Base-by-base conservation (phyloP, 2,329 filamentous ascomycete species). In the Exophiala viscosa region DNA sequence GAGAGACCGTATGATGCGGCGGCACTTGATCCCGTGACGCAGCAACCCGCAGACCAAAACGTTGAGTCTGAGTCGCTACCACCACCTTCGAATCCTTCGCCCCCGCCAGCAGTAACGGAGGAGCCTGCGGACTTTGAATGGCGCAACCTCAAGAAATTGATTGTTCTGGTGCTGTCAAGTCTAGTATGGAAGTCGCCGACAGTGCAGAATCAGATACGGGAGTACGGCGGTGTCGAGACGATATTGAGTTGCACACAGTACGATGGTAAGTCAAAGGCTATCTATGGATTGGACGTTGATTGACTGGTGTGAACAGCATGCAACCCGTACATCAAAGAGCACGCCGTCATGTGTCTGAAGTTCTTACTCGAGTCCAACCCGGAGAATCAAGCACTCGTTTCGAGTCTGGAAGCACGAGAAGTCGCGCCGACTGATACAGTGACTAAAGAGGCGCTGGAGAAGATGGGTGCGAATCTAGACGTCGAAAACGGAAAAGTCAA, bases 321-420 rank as follows among this genome's bases (percentile, higher is more conserved):
- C 71, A 96, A 96, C 65, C 90, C 90, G 0, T 96, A 92, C 66
- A 91, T 95, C 58, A 89, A 92, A 64, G 92, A 97, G 69, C 88
- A 91, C 59, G 88, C 90, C 2, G 89, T 91, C 45, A 85, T 95
- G 67, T 91, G 88, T 60, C 78, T 95, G n/a, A 91, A 92, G 66
- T 95, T 82, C 62, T 65, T 81, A 15, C 70, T 82, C 5, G 79
- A 82, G 53, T 70, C 70, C 1, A 77, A 76, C 50, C 64, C 67
- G 10, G 74, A 76, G 50, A 74, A 83, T 59, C 78, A 81, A 57
- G 76, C 76, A 52, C 73, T 82, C 60, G 73, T 78, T 3, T 72
- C 75, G 52, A 70, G 73, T 48, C 68, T 79, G 31, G 73, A 75
- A 55, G 73, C 71, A 4, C 67, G 70, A 13, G 70, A 73, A 54